Base-by-base conservation (phyloP, 2,329 filamentous ascomycete genomes). In the Scedosporium aurantiacum region DNA sequence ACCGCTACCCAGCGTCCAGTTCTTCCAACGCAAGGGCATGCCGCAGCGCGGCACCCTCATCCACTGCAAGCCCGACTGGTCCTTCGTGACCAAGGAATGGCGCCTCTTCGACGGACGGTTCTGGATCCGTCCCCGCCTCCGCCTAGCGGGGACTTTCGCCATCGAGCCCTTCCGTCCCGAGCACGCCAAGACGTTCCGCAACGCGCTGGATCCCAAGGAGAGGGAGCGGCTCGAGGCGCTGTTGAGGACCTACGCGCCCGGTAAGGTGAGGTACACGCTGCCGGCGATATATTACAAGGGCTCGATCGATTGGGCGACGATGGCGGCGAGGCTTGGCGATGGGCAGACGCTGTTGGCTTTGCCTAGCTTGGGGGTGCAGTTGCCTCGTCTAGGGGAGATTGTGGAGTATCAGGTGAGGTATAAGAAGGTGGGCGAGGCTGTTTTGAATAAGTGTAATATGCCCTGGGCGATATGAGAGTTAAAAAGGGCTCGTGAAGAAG, bases 41-140 rank as follows among this genome's bases (percentile, higher is more conserved):
- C 21, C 32, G 8, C 10, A 7, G 28, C 25, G 23, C 52, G 18
- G 7, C 32, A 14, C 10, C 23, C 21, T 57, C 50, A 14, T 52
- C 10, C 18, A 14, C 10, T 21, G 18, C 28, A 25, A 47, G 16
- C 16, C 43, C 25, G 43, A 54, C 25, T 45, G 58, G 58, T 16
- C 43, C 54, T 16, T 58, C 28, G 21, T 74, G 72, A 73, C 63
- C 8, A 47, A 61, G 41, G 63, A 59, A 1, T 76, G 75, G 72
- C 63, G 66, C 56, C 69, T 80, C 60, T 88, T 79, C 73, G 85
- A 88, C 69, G 81, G 82, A 0, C 81, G 85, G 2, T 87, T 79
- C 70, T 88, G 85, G 85, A 70, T 86, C 16, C 75, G 78, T 16
- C 61, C 84, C 8, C 70, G 71, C 21, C 71, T 76, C 56, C 75